phyloP scores from a whole-genome alignment of 306 rosid species.

The Prunus mongolica region DNA sequence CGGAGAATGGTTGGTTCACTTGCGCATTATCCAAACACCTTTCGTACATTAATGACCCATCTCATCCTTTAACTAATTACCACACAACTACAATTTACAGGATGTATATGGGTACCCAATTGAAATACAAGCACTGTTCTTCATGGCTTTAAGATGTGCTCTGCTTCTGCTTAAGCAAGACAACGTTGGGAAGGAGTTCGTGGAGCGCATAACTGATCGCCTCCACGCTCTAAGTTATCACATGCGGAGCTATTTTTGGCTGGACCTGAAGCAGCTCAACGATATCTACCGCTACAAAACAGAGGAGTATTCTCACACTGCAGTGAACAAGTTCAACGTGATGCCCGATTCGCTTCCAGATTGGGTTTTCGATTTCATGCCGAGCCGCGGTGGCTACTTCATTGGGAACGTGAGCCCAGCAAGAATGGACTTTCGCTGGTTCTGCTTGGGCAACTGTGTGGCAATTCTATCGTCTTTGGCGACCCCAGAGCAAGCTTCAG shows the following conservation, averaged over 20 bases:
- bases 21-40: background rate
- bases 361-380: conserved; percentile 42
- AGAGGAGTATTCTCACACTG: conserved; percentile 42
- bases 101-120: conserved; percentile 37
- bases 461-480: conserved; percentile 38
- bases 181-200: conserved; percentile 25
- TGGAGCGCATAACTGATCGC: conserved; percentile 21
- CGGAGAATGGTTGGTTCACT: conserved; percentile 28
- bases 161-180: conserved; percentile 28
- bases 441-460: conserved; percentile 37
- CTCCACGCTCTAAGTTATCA: conserved; percentile 34
- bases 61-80: background rate
- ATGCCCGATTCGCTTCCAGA: conserved; percentile 37
- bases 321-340: conserved; percentile 41
- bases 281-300: conserved; percentile 40
- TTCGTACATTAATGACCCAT: background rate
- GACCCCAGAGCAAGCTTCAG: conserved; percentile 32
- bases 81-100: background rate
- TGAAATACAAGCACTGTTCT: conserved; percentile 37
- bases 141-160: conserved; percentile 35
- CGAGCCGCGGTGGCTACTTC: conserved; percentile 38
- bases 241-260: conserved; percentile 35
- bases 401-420: conserved; percentile 42
- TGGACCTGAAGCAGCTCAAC: conserved; percentile 35
- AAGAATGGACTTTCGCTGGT: conserved; percentile 43